These are phyloP conservation scores for Letharia lupina DNA, from an alignment of 495 filamentous ascomycete genomes.

Conservation along the genomic window DNA sequence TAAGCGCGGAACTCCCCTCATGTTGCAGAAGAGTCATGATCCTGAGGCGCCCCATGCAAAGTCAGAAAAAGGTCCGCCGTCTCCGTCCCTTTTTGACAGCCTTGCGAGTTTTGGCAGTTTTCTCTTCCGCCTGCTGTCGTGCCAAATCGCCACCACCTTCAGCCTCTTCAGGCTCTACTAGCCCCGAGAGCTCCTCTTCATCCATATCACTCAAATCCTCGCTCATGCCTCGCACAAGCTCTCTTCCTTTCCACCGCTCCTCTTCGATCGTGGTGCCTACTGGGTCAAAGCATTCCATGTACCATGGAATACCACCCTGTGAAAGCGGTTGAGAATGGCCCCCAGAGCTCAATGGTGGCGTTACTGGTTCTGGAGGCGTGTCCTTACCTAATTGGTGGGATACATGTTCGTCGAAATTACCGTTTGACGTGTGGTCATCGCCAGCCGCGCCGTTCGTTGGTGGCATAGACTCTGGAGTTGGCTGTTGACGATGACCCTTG, in stretches of 20 bases:
- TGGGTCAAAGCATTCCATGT: constrained; percentile 72
- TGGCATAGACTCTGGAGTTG: constrained; percentile 15
- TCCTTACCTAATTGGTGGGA: constrained; percentile 14
- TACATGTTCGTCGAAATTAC: not conserved
- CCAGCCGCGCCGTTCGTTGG: constrained; percentile 2
- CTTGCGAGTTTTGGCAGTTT: constrained; percentile 16
- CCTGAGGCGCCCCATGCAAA: not conserved
- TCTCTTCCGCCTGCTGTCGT: constrained; percentile 6
- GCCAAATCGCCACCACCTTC: constrained; percentile 14
- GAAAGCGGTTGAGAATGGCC: constrained; percentile 47
- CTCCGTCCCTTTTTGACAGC: constrained; percentile 16
- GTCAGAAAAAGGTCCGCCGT: constrained; percentile 12
- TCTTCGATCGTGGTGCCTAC: constrained; percentile 67
- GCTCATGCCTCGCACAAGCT: constrained; percentile 67
- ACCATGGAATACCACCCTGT: constrained; percentile 79
- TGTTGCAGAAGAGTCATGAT: not conserved
- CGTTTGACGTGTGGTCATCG: constrained; percentile 15
- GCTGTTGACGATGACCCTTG: constrained; percentile 16
- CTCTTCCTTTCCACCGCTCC: constrained; percentile 68
- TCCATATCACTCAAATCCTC: constrained; percentile 85
- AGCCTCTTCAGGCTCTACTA: constrained; percentile 40
- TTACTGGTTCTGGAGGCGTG: constrained; percentile 30
- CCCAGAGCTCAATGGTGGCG: constrained; percentile 40
- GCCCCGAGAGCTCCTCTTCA: constrained; percentile 69
- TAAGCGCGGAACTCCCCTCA: not conserved